Evolutionary conservation across 176 grass and related monocot species (phyloP), one percentile per base, ranked within the genome.

Genomic region (Bromus sterilis): DNA sequence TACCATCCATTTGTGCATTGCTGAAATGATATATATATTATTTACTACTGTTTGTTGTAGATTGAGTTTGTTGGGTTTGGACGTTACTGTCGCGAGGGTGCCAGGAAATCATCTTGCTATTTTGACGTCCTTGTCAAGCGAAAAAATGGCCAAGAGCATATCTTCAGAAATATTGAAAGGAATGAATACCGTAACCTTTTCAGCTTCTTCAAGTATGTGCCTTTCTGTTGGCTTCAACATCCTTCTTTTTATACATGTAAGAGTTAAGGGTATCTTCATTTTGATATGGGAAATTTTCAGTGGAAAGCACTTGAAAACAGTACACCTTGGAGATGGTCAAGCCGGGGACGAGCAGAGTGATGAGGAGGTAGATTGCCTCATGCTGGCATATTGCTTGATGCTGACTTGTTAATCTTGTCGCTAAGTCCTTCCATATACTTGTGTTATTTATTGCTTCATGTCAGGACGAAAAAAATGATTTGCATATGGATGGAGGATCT

Each of bases 401-500:
- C 36, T 80, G 41, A 36, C 10, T 53, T 59, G 21, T 64, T 77
- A 75, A 37, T 84, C 46, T 74, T 83, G 35, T 76, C 61, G 44
- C 10, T 14, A 41, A 69, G 11, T 9, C 36, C 31, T 60, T 70
- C 31, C 23, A 9, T 73, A 34, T 37, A 32, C 33, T 71, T 71
- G n/a, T 64, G 48, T 51, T 81, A 12, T 74, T 85, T 63, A 23
- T 66, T 7, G 6, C 39, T 78, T 40, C 25, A 69, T 51, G 23
- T 60, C 66, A 99, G 96, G 96, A 99, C 84, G 96, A 99, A 84
- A 91, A 99, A 90, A 95, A 95, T 86, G 85, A 90, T 86, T 77
- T 12, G 35, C 89, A 95, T 40, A 93, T 93, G 72, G 96, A 93
- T 91, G 96, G 89, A 69, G 93, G 96, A 31, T 99, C 96, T 35